Percentiles rank a stretch among this genome's conserved stretches.
phyloP scores from a whole-genome alignment of 768 basidiomycete genomes.

The Boletellus ananiceps region DNA sequence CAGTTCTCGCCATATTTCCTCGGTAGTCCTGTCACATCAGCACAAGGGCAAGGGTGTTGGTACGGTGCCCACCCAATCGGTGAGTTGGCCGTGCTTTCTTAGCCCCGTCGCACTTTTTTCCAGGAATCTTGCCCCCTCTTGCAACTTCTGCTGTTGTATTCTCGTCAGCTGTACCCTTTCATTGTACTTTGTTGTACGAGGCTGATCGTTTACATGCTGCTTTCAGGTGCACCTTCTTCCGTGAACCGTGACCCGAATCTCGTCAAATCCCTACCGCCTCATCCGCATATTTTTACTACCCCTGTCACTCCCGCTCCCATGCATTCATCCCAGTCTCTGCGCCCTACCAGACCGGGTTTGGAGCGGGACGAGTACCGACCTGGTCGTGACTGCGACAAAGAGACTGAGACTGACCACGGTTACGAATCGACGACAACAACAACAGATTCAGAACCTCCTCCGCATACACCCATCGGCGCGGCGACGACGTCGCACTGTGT shows the following conservation, averaged over 20 bases:
- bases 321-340: neutral
- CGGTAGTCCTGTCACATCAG: slow-evolving; percentile 2
- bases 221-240: slow-evolving; percentile 14
- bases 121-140: neutral
- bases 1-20: slow-evolving; percentile 18
- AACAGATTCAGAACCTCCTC: slow-evolving; percentile 25
- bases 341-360: neutral
- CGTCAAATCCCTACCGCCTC: slow-evolving; percentile 1
- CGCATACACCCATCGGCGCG: slow-evolving; percentile 23
- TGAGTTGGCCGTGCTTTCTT: slow-evolving; percentile 15
- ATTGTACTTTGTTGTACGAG: neutral
- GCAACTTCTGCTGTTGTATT: neutral
- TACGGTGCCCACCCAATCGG: slow-evolving; percentile 15
- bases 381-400: slow-evolving; percentile 18
- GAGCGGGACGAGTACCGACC: slow-evolving; percentile 2
- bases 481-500: slow-evolving; percentile 3
- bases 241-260: slow-evolving; percentile 6
- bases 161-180: neutral
- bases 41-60: slow-evolving; percentile 22
- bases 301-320: slow-evolving; percentile 1
- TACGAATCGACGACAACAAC: slow-evolving; percentile 27
- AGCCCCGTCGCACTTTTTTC: neutral
- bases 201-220: slow-evolving; percentile 9
- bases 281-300: slow-evolving; percentile 2
- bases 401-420: slow-evolving; percentile 22